phyloP scores from a whole-genome alignment of 495 filamentous ascomycete species.

The Lindgomyces ingoldianus region DNA sequence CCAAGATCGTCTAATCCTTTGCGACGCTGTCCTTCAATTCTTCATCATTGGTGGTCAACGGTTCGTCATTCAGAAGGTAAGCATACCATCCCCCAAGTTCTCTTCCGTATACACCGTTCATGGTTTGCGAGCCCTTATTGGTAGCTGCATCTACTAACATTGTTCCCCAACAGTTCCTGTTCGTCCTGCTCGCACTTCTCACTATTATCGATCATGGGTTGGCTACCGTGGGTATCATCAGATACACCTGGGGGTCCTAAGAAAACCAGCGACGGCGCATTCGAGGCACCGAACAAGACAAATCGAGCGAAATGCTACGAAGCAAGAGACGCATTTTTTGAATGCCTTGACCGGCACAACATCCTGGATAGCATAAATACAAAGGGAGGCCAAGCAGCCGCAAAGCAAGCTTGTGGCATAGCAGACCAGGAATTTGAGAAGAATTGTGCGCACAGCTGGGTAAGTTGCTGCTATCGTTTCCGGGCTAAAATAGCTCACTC shows the following conservation, averaged over 20 bases:
- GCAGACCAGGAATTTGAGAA: conserved; percentile 68
- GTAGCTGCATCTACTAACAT: neutral
- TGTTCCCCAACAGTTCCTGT: neutral
- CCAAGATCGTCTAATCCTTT: neutral
- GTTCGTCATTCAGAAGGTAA: neutral
- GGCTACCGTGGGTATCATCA: conserved; percentile 38
- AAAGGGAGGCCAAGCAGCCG: conserved; percentile 54
- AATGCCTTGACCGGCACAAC: conserved; percentile 74
- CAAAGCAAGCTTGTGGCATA: conserved; percentile 62
- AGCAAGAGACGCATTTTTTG: conserved; percentile 80
- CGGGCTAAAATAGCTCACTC: neutral
- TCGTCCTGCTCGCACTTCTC: conserved; percentile 22
- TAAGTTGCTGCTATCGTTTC: conserved; percentile 46
- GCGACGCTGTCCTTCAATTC: neutral
- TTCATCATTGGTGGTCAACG: neutral
- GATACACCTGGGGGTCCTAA: conserved; percentile 27
- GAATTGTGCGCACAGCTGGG: conserved; percentile 80
- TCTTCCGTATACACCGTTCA: neutral
- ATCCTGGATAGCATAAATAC: conserved; percentile 86
- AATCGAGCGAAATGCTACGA: conserved; percentile 84
- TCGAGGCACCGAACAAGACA: conserved; percentile 72
- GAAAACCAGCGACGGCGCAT: conserved; percentile 59
- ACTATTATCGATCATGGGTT: conserved; percentile 34
- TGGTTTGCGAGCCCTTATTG: neutral
- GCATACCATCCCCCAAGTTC: neutral